phyloP scores from a whole-genome alignment of 805 yeast genomes.

The Saccharomycopsis sp. region DNA sequence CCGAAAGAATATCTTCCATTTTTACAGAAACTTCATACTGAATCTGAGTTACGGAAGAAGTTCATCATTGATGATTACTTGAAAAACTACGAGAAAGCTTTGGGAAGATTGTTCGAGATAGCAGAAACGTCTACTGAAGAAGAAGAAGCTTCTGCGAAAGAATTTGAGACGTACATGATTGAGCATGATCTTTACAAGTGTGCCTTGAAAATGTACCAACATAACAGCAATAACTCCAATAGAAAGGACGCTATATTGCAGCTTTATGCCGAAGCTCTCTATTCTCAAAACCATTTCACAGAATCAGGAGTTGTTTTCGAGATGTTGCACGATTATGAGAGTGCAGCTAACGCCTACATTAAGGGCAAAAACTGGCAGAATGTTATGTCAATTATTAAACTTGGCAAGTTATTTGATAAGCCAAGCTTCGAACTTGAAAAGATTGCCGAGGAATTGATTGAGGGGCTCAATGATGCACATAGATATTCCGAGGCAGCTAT shows the following conservation, averaged over 20 bases:
- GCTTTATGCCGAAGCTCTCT: constrained; percentile 57
- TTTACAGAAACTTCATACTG: constrained; percentile 68
- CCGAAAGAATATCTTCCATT: constrained; percentile 96
- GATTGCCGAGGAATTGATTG: constrained; percentile 55
- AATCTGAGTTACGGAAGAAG: constrained; percentile 56
- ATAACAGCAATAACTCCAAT: constrained; percentile 48
- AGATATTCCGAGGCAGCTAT: constrained; percentile 76
- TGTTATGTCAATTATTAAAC: constrained; percentile 56
- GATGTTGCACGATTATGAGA: constrained; percentile 44
- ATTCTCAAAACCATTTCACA: constrained; percentile 47
- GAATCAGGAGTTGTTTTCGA: constrained; percentile 83
- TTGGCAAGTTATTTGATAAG: constrained; percentile 17
- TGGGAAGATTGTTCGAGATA: constrained; percentile 53
- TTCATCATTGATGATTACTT: constrained; percentile 77
- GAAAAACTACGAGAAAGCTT: constrained; percentile 61
- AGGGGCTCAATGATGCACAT: constrained; percentile 58
- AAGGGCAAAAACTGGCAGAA: constrained; percentile 78
- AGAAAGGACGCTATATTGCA: constrained; percentile 36
- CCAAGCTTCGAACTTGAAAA: constrained; percentile 24
- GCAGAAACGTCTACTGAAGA: constrained; percentile 31
- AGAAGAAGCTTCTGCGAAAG: constrained; percentile 38
- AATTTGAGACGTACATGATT: constrained; percentile 61
- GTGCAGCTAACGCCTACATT: constrained; percentile 66
- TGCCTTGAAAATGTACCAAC: constrained; percentile 59
- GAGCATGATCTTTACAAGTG: constrained; percentile 61